Percentiles rank a stretch among this genome's conserved stretches.
Conservation (phyloP, 108 stramenopile genomes). For the Cyclostephanos tholiformis region DNA sequence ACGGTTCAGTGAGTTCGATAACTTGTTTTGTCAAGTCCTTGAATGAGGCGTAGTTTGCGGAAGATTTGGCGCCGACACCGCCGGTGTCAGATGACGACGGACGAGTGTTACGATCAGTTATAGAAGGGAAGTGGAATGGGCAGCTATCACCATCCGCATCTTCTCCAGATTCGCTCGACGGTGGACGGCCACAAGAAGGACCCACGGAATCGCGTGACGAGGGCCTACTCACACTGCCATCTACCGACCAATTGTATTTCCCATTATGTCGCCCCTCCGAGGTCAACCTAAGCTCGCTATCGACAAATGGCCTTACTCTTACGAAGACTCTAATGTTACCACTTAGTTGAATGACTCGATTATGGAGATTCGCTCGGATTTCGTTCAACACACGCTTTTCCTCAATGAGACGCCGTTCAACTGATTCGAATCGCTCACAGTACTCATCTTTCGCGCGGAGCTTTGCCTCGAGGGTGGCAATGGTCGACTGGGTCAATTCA, state of each 20-base stretch:
- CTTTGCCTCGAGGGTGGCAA: constrained; percentile 19
- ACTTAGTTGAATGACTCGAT: constrained; percentile 57
- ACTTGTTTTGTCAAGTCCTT: constrained; percentile 79
- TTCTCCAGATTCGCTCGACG: neutral
- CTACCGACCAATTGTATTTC: constrained; percentile 60
- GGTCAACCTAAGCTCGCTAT: constrained; percentile 58
- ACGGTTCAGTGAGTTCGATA: constrained; percentile 74
- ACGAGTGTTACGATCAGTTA: constrained; percentile 38
- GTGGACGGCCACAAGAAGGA: constrained; percentile 17
- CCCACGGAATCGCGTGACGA: neutral
- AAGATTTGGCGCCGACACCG: constrained; percentile 15
- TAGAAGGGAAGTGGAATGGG: constrained; percentile 63
- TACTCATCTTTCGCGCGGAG: constrained; percentile 37
- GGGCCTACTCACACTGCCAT: constrained; percentile 52
- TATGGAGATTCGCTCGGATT: constrained; percentile 70
- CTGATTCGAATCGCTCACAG: constrained; percentile 55
- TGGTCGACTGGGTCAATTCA: constrained; percentile 20
- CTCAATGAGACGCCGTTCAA: constrained; percentile 62
- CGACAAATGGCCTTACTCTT: constrained; percentile 91
- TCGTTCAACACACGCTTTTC: constrained; percentile 71
- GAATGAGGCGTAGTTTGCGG: constrained; percentile 32
- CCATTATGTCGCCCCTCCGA: constrained; percentile 48
- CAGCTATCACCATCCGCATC: neutral
- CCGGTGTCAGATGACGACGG: constrained; percentile 1
- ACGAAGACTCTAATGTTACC: constrained; percentile 97